Percentiles rank a stretch among this genome's conserved stretches.
These are phyloP conservation scores for Coemansia sp. DNA, from an alignment of 192 early-diverging fungal genomes.

Conservation along the genomic window DNA sequence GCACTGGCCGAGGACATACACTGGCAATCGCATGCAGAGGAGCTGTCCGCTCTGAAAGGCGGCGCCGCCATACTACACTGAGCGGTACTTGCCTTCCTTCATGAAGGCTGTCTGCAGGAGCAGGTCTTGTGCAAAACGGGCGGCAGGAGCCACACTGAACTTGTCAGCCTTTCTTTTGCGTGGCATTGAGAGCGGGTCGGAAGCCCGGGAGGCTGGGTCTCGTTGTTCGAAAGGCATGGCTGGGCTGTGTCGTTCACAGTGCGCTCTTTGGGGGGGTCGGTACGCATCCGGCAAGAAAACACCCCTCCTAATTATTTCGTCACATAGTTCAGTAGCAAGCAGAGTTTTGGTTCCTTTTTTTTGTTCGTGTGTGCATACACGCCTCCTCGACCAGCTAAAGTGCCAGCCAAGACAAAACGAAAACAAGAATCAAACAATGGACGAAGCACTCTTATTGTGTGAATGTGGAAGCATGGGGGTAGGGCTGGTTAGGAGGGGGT, in stretches of 20 bases:
- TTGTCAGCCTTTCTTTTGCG: background rate
- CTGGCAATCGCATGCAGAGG: background rate
- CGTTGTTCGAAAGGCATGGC: background rate
- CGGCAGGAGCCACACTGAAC: constrained; percentile 6
- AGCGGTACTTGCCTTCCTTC: background rate
- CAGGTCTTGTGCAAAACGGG: constrained; percentile 8
- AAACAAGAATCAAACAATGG: constrained; percentile 6
- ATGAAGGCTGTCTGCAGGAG: constrained; percentile 7
- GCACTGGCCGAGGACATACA: background rate
- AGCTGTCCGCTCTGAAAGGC: constrained; percentile 9
- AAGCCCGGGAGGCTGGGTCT: background rate
- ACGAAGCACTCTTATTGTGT: background rate
- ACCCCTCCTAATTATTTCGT: constrained; percentile 3
- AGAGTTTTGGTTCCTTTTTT: background rate
- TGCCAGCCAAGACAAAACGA: background rate
- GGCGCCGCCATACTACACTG: constrained; percentile 11
- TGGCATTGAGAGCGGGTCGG: background rate
- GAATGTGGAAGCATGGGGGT: constrained; percentile 2
- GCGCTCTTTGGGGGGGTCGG: constrained; percentile 3
- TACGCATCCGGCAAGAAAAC: constrained; percentile 5
- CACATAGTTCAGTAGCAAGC: background rate
- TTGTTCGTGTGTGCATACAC: background rate
- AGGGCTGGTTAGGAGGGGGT: background rate
- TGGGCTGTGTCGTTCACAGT: background rate
- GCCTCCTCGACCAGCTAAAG: background rate